Evolutionary conservation across 768 basidiomycete genomes (phyloP).

Genomic region (Lyophyllum atratum): DNA sequence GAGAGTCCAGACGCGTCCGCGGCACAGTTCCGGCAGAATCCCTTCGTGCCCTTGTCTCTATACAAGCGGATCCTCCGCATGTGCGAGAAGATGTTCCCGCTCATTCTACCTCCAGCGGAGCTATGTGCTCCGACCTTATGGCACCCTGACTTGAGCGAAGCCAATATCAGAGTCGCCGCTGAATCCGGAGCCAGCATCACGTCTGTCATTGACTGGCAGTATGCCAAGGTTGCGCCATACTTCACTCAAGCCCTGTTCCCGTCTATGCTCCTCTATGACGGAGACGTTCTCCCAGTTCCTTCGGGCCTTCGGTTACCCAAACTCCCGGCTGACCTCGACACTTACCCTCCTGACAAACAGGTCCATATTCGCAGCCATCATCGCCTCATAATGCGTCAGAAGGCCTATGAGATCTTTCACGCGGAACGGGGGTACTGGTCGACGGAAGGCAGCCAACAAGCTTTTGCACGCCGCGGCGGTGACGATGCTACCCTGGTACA

Average conservation of each 20-base stretch:
- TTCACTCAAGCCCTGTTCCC: constrained; percentile 12
- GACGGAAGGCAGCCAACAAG: neutral
- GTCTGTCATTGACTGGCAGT: constrained; percentile 33
- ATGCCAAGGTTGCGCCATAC: constrained; percentile 17
- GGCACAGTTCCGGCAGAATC: constrained; percentile 6
- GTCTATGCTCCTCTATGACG: neutral
- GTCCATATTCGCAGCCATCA: neutral
- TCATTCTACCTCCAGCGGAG: constrained; percentile 21
- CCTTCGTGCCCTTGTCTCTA: constrained; percentile 12
- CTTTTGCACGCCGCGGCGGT: neutral
- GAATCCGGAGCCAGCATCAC: constrained; percentile 17
- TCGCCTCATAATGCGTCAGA: constrained; percentile 6
- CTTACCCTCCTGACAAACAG: constrained; percentile 6
- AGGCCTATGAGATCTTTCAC: neutral
- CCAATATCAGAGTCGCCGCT: constrained; percentile 27
- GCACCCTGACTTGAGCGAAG: constrained; percentile 28
- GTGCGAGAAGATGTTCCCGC: constrained; percentile 24
- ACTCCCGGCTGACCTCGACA: constrained; percentile 7
- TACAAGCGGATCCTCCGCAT: constrained; percentile 11
- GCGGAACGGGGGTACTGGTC: neutral
- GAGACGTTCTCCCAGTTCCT: neutral
- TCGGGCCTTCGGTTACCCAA: no score
- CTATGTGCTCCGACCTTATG: constrained; percentile 25
- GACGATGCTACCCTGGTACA: constrained; percentile 4
- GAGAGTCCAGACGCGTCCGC: neutral